Conservation (phyloP, 176 grass and related monocot genomes). For the Oropetium thomaeum region DNA sequence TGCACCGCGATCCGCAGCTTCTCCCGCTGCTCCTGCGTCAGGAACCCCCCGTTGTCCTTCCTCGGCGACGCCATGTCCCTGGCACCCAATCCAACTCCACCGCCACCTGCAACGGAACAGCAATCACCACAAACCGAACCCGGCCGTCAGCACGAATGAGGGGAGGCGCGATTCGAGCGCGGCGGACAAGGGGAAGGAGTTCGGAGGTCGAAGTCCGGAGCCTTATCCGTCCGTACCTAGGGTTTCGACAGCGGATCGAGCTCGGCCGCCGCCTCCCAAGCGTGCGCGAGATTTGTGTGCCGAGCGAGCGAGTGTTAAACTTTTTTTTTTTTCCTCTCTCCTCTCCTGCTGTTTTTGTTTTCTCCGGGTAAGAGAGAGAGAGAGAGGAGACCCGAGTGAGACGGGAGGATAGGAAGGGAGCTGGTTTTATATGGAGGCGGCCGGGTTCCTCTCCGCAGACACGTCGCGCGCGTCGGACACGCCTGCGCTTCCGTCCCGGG, state of each 20-base stretch:
- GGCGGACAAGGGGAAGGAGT: neutral
- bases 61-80: slow-evolving; percentile 68
- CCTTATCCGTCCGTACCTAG: slow-evolving; percentile 28
- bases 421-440: slow-evolving; percentile 43
- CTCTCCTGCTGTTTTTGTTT: slow-evolving; percentile 15
- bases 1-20: slow-evolving; percentile 78
- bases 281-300: slow-evolving; percentile 38
- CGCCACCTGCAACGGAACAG: slow-evolving; percentile 9
- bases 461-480: slow-evolving; percentile 4
- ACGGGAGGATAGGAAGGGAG: slow-evolving; percentile 8
- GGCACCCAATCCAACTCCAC: neutral
- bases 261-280: neutral
- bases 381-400: neutral
- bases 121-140: neutral
- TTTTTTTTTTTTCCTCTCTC: neutral
- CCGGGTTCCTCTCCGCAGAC: slow-evolving; percentile 16
- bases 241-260: slow-evolving; percentile 53
- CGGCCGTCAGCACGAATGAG: slow-evolving; percentile 11
- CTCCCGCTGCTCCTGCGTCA: slow-evolving; percentile 91
- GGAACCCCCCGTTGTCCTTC: slow-evolving; percentile 81
- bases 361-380: slow-evolving; percentile 4
- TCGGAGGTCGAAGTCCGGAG: neutral
- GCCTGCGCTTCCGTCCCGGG: neutral
- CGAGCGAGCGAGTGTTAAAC: neutral
- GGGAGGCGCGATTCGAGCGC: neutral